These are phyloP conservation scores for Coelastrella sp. DNA, from an alignment of 139 green algal genomes.

Conservation along the genomic window DNA sequence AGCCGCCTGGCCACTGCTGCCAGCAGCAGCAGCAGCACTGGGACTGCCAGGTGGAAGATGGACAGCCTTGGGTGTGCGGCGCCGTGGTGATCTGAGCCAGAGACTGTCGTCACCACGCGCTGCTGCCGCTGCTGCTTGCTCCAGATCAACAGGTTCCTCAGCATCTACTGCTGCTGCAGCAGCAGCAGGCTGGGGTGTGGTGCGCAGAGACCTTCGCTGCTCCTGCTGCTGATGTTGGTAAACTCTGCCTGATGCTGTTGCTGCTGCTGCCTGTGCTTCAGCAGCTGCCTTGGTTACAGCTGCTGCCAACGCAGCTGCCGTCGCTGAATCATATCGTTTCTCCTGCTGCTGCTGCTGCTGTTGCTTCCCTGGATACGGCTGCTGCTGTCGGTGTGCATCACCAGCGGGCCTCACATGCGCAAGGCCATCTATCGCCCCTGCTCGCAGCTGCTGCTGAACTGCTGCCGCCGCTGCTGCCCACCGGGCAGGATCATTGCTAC, in stretches of 20 bases:
- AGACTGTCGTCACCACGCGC: constrained; percentile 40
- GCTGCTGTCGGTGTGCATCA: not conserved
- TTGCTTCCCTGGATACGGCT: not conserved
- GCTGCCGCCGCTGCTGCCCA: not conserved
- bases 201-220: not conserved
- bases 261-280: constrained; percentile 24
- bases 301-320: not conserved
- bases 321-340: not conserved
- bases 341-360: not conserved
- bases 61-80: not conserved
- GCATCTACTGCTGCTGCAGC: not conserved
- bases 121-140: constrained; percentile 28
- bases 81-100: constrained; percentile 26
- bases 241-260: not conserved
- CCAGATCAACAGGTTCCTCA: not conserved
- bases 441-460: not conserved
- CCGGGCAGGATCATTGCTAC: not conserved
- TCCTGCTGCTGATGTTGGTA: constrained; percentile 8
- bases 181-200: not conserved
- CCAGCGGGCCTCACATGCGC: not conserved
- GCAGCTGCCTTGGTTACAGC: constrained; percentile 1
- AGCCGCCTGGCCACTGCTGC: not conserved
- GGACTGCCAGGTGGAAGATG: not conserved
- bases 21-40: not conserved
- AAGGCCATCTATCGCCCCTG: not conserved